Base-by-base conservation (phyloP, 2,329 filamentous ascomycete genomes). In the Neoarthrinium moseri region DNA sequence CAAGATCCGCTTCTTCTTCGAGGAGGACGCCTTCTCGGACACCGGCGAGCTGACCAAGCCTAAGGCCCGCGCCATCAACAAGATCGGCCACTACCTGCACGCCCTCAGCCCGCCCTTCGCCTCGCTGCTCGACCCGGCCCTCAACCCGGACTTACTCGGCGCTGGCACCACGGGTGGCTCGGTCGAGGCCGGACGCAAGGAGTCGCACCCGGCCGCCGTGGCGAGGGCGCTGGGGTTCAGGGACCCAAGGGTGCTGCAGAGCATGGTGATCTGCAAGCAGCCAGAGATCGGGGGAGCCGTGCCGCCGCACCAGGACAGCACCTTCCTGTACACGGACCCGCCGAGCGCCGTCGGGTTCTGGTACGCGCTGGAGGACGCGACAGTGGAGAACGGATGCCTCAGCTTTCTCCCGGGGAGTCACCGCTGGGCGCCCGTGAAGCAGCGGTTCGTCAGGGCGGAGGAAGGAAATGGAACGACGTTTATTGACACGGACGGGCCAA, bases 201-300 rank as follows among this genome's bases (percentile, higher is more conserved):
- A 65, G n/a, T 63, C 58, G 26, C 58, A 63, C 39, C 78, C 78
- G 1, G 74, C 72, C 1, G 80, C 75, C 5, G 83, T 96, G 12
- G 90, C 91, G 1, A 71, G 73, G 35, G 77, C 78, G 7, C 74
- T 96, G 10, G 86, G 86, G 3, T 96, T 91, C 71, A 58, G 55
- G 4, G 89, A 95, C 64, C 89, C 91, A 2, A 75, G 86, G 17
- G 81, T 78, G 49, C 74, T 99, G 43, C 94, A 99, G 74, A 94
- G 87, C 65, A 99, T 99, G 94, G 78, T 97, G 22, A 97, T 99
- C 57, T 96, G 91, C 80, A 99, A 99, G 68, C 92, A 96, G 70
- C 91, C 94, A 18, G 89, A 95, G 69, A 96, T 97, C 43, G 94
- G 94, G 22, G 92, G 89, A 18, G 87, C 88, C 2, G 94, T 97